A percentile compares a stretch with the other conserved stretches of the same genome.
phyloP scores from a whole-genome alignment of 1,139 yeast species.

The Magnusiomyces tetraspermus region DNA sequence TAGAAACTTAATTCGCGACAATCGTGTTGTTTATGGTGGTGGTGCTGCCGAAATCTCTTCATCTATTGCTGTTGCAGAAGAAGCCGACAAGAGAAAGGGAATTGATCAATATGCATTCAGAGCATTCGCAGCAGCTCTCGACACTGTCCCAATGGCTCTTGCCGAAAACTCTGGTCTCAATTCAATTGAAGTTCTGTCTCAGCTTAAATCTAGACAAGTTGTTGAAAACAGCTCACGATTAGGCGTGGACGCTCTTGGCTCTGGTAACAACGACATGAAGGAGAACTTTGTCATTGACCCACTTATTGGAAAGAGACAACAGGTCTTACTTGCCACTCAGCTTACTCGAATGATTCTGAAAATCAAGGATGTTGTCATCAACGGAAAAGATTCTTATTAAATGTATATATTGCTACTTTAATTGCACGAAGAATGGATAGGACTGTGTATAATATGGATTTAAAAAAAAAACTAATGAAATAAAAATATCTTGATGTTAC shows the following conservation, averaged over 20 bases:
- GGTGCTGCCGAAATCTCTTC: constrained; percentile 96
- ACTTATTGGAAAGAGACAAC: constrained; percentile 93
- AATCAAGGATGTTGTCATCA: constrained; percentile 89
- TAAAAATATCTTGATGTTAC: too few relatives aligned
- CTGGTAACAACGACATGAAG: constrained; percentile 74
- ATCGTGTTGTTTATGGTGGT: constrained; percentile 93
- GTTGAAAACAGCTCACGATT: constrained; percentile 58
- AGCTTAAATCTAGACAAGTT: constrained; percentile 76
- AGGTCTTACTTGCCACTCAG: constrained; percentile 88
- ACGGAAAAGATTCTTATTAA: constrained; percentile 62
- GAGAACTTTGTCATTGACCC: constrained; percentile 94
- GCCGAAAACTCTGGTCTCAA: constrained; percentile 96
- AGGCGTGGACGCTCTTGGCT: constrained; percentile 92
- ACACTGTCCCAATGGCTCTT: constrained; percentile 83
- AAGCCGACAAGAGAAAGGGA: constrained; percentile 87
- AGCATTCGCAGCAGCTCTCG: constrained; percentile 86
- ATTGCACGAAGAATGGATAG: too few relatives aligned
- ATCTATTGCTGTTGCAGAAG: constrained; percentile 82
- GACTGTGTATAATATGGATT: too few relatives aligned
- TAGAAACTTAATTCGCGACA: constrained; percentile 84
- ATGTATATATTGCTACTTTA: background rate
- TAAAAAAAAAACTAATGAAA: too few relatives aligned
- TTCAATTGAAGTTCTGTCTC: constrained; percentile 82
- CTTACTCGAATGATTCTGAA: constrained; percentile 94
- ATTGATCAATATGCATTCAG: constrained; percentile 97